phyloP scores from a whole-genome alignment of 257 asterid genomes.

The Solanum commersonii region DNA sequence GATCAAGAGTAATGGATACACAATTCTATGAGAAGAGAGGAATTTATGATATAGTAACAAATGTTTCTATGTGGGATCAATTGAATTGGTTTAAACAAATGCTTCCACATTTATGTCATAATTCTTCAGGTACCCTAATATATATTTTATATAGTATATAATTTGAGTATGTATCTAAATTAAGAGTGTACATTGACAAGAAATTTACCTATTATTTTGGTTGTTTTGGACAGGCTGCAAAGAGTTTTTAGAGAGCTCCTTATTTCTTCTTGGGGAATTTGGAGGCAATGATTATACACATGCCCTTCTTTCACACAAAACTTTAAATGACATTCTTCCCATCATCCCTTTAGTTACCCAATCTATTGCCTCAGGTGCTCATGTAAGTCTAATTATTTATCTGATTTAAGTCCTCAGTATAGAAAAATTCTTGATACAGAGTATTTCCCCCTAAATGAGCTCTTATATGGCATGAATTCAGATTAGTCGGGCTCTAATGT shows the following conservation, averaged over 20 bases:
- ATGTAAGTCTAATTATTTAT: not conserved
- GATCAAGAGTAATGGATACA: slow-evolving; percentile 27
- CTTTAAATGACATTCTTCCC: not conserved
- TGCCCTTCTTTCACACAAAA: not conserved
- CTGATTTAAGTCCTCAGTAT: no score
- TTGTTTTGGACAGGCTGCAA: not conserved
- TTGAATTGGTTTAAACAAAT: slow-evolving; percentile 30
- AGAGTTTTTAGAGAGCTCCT: not conserved
- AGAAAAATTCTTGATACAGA: no score
- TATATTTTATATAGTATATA: no score
- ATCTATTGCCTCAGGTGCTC: not conserved
- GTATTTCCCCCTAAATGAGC: no score
- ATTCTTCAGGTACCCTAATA: not conserved
- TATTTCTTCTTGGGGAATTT: slow-evolving; percentile 6
- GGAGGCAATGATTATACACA: slow-evolving; percentile 5
- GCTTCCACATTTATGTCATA: slow-evolving; percentile 9
- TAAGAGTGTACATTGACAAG: no score
- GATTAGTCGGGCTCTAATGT: no score
- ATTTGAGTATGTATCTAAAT: not conserved
- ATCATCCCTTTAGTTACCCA: not conserved
- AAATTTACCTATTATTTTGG: no score
- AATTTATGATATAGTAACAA: not conserved
- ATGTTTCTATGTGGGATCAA: slow-evolving; percentile 25
- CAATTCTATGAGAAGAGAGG: slow-evolving; percentile 14
- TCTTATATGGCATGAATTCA: no score